Evolutionary conservation across 345 rosid species (phyloP).

Genomic region (Gossypium arboreum): DNA sequence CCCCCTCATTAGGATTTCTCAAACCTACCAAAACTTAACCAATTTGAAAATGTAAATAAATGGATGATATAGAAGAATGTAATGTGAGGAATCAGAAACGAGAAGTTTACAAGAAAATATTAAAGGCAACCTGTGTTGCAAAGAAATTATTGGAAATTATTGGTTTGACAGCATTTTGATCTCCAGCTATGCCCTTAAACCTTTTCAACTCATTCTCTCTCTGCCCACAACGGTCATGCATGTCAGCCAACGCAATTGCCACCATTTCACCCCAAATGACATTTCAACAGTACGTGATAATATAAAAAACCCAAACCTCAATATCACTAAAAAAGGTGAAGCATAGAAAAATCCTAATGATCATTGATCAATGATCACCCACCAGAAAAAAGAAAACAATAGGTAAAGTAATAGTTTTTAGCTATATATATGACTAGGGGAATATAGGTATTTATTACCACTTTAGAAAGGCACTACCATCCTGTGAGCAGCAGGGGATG

Average conservation of each 20-base stretch:
- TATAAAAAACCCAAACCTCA: neutral
- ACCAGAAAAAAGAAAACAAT: neutral
- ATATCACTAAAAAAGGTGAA: neutral
- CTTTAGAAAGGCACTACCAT: constrained; percentile 71
- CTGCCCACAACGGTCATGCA: constrained; percentile 57
- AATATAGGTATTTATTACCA: constrained; percentile 36
- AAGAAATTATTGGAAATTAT: constrained; percentile 25
- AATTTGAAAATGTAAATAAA: neutral
- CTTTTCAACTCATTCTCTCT: constrained; percentile 47
- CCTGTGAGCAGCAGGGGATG: constrained; percentile 51
- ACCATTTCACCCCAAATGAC: constrained; percentile 47
- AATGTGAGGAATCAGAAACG: neutral
- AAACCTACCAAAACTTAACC: neutral
- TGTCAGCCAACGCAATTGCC: constrained; percentile 62
- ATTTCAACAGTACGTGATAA: constrained; percentile 27
- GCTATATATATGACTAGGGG: no score
- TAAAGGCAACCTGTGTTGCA: constrained; percentile 68
- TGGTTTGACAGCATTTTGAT: constrained; percentile 22
- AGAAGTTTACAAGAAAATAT: constrained; percentile 60
- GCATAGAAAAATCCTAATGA: neutral
- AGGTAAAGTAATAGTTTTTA: neutral
- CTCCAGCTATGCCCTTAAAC: constrained; percentile 46
- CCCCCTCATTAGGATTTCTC: neutral
- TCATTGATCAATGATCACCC: neutral
- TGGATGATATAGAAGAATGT: neutral